Percentiles rank a stretch among this genome's conserved stretches.
Evolutionary conservation across 148 eudicot genomes (phyloP).

Genomic region (Agrostemma githago): DNA sequence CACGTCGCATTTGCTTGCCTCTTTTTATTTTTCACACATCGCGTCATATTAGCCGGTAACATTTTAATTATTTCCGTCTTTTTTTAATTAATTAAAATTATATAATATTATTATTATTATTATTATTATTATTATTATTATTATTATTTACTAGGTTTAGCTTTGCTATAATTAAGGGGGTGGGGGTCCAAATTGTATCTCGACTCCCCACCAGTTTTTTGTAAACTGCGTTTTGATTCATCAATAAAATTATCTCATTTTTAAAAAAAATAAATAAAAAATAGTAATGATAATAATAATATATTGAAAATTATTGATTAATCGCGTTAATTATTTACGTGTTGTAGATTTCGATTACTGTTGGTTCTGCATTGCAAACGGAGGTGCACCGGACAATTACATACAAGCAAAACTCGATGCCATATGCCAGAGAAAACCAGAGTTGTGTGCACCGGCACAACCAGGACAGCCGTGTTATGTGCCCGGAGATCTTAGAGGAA

Average conservation of each 20-base stretch:
- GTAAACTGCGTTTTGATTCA: too few species aligned
- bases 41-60: background rate
- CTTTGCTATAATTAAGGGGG: too few species aligned
- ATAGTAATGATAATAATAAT: background rate
- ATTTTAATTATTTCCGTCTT: background rate
- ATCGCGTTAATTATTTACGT: background rate
- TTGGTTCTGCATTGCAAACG: background rate
- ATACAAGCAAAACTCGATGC: background rate
- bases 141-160: too few species aligned
- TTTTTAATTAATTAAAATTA: background rate
- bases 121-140: too few species aligned
- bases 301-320: background rate
- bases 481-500: background rate
- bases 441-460: background rate
- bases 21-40: background rate
- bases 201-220: too few species aligned
- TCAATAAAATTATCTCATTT: too few species aligned
- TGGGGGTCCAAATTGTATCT: too few species aligned
- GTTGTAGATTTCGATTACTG: background rate
- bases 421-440: background rate
- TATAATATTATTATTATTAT: too few species aligned
- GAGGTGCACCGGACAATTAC: background rate
- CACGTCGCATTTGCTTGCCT: background rate
- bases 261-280: too few species aligned
- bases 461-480: background rate